phyloP scores from a whole-genome alignment of 1,139 yeast species.

The Saccharomyces hybrid region DNA sequence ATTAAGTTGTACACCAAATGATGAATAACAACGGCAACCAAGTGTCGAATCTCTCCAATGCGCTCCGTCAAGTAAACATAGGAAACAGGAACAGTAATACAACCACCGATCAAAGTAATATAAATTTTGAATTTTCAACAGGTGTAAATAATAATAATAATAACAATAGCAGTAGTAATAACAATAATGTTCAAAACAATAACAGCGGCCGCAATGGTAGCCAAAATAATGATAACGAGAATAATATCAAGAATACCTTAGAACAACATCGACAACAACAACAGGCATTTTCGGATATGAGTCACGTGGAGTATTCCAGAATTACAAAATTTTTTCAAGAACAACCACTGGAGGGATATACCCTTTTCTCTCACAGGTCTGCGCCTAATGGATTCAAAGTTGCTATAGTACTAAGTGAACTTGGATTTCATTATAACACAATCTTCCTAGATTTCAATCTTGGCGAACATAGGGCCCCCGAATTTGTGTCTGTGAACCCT shows the following conservation, averaged over 20 bases:
- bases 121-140: slow-evolving; percentile 15
- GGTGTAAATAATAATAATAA: slow-evolving; percentile 8
- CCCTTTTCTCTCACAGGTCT: slow-evolving; percentile 81
- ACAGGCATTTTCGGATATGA: slow-evolving; percentile 5
- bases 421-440: slow-evolving; percentile 72
- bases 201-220: slow-evolving; percentile 2
- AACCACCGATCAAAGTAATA: slow-evolving; percentile 23
- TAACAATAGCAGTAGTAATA: slow-evolving; percentile 9
- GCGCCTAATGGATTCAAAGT: slow-evolving; percentile 97
- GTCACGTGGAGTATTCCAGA: slow-evolving; percentile 37
- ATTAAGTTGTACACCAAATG: neutral
- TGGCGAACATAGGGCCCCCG: slow-evolving; percentile 91
- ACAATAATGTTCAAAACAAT: slow-evolving; percentile 1
- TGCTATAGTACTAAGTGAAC: slow-evolving; percentile 80
- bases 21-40: slow-evolving; percentile 4
- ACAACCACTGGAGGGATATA: slow-evolving; percentile 77
- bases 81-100: slow-evolving; percentile 16
- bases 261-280: slow-evolving; percentile 17
- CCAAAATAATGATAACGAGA: slow-evolving; percentile 15
- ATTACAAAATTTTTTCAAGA: slow-evolving; percentile 68
- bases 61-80: slow-evolving; percentile 27
- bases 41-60: slow-evolving; percentile 29
- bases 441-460: slow-evolving; percentile 79
- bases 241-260: slow-evolving; percentile 13
- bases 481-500: slow-evolving; percentile 84